Base-by-base conservation (phyloP, 768 basidiomycete species). In the Sarcodon sp. region DNA sequence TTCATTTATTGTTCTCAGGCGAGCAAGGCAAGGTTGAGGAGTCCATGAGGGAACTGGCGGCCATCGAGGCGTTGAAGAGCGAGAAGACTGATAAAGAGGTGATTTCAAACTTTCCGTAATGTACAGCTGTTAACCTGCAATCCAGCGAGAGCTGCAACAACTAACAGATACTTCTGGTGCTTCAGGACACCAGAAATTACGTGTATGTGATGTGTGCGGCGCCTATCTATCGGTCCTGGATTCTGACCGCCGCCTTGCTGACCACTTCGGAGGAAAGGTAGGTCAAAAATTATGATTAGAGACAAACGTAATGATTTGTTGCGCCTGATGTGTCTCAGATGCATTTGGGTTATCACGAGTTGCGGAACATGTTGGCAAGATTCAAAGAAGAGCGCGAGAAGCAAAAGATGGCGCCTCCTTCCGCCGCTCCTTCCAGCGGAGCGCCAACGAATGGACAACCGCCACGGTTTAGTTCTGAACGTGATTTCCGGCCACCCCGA, bases 11-110 rank as follows among this genome's bases (percentile, higher is more conserved):
- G 38, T 36, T 13, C 47, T 32, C 59, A 91, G 89, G 94, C 53
- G 96, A 98, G 63, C 87, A 94, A 65, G 96, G 96, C n/a, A 91
- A 93, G 68, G 93, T 99, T 16, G 96, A 98, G 33, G 96, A 99
- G 65, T 96, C 92, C 7, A 94, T 99, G 90, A 75, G 87, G 52
- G 94, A 98, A 67, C 81, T 99, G 76, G 83, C 87, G 5, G 93
- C 94, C 46, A 97, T 98, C 44, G 96, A 99, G 61, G 96, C 96
- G 0, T 66, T 99, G 62, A 98, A 98, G 71, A 83, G 78, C 56
- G 91, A 98, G 66, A 98, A 98, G 69, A 65, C 73, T 18, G 94
- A 96, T 54, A 98, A 98, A 64, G 96, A 99, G 77, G 89, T 86
- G 45, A 47, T 74, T 62, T 36, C 44, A 36, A 44, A 53, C 54